These are phyloP conservation scores for Wickerhamiella qilinensis DNA, from an alignment of 805 yeast species.

Conservation along the genomic window DNA sequence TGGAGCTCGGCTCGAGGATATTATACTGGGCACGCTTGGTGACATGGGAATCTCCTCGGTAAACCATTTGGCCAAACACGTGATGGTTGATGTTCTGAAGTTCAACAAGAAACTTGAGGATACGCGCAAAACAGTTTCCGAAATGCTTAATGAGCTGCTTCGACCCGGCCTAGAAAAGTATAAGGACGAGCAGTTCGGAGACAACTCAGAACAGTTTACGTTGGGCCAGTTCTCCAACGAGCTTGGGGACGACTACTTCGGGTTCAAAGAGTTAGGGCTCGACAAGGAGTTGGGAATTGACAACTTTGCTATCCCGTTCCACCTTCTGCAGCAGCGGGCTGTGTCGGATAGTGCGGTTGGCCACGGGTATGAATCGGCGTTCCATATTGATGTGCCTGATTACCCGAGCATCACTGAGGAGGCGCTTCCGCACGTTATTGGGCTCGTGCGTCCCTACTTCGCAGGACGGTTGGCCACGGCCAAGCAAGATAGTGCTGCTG, in stretches of 20 bases:
- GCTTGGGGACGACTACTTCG: constrained; percentile 94
- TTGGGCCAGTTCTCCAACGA: constrained; percentile 92
- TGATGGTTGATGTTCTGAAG: constrained; percentile 53
- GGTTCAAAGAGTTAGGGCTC: constrained; percentile 83
- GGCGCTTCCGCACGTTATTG: constrained; percentile 38
- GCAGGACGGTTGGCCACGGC: constrained; percentile 17
- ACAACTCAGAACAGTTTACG: constrained; percentile 83
- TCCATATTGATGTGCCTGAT: constrained; percentile 34
- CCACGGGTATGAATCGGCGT: constrained; percentile 24
- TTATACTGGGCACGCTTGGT: constrained; percentile 45
- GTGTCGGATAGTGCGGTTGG: constrained; percentile 14
- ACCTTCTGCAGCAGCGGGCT: constrained; percentile 42
- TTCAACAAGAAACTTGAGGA: constrained; percentile 57
- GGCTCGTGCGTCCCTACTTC: constrained; percentile 41
- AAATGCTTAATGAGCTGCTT: constrained; percentile 60
- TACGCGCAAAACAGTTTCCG: constrained; percentile 46
- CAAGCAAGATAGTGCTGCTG: too few species aligned
- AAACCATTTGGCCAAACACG: constrained; percentile 56
- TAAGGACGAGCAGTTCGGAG: constrained; percentile 65
- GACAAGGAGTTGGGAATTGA: constrained; percentile 82
- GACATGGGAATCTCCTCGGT: constrained; percentile 68
- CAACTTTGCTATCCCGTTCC: constrained; percentile 77
- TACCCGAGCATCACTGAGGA: constrained; percentile 37
- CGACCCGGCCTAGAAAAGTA: constrained; percentile 40
- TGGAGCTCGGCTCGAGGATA: constrained; percentile 26